Base-by-base conservation (phyloP, 352 stramenopile genomes). In the Pythium angustatum region DNA sequence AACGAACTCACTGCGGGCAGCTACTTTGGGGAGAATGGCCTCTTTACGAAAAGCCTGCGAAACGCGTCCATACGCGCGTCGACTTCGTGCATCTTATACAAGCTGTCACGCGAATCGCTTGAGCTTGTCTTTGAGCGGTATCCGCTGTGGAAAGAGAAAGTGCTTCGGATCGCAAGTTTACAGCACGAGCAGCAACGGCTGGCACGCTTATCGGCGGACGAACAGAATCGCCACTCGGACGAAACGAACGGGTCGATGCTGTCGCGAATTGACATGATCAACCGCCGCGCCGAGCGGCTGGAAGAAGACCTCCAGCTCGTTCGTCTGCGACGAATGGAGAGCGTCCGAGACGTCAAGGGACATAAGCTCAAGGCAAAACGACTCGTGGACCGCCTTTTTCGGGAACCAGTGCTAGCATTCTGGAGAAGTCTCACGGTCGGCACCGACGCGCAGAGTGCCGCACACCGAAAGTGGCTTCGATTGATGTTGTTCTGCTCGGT, bases 81-180 rank as follows among this genome's bases (percentile, higher is more conserved):
- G 17, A 85, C 77, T 2, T 85, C 76, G 15, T 85, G 75, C 30
- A 85, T 79, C 47, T 57, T 85, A 0, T 85, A 82, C 58, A 41
- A 52, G 26, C 52, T 85, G 6, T 85, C 77, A 11, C 62, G 77
- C 0, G 66, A 71, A 19, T 81, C 76, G 27, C 73, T 84, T 10
- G 71, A 84, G 36, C 66, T 78, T 44, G 73, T 84, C 1, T 84
- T 84, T 36, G 73, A 78, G 21, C 58, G 72, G 17, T 79, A 81
- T 30, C 73, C 76, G 1, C 48, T 70, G 15, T 84, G 73, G 76
- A 79, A 81, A 54, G 64, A 77, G 36, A 75, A 73, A 27, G 76
- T 84, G 5, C 58, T 80, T 14, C 71, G 73, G 21, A 84, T 77
- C 4, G 69, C 73, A 12, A 78, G 71, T 14, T 19, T 81, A 0